Conservation (phyloP, 2,329 filamentous ascomycete species). For the Herpomyces periplanetae region DNA sequence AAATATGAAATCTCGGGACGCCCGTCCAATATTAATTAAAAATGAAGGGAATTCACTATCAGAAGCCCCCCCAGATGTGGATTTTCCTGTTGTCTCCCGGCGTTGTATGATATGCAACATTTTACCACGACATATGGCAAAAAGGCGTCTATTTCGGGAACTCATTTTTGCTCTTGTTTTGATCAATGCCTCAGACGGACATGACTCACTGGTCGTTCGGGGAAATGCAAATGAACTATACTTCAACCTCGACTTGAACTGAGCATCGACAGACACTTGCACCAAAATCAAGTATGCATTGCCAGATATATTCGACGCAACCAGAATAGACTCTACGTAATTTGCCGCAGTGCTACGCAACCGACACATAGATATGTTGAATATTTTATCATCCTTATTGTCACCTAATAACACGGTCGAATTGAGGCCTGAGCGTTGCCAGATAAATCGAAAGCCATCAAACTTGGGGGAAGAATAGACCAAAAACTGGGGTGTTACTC, state of each 20-base stretch:
- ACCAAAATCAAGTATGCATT: slow-evolving; percentile 84
- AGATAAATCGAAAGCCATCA: slow-evolving; percentile 62
- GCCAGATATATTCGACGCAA: slow-evolving; percentile 73
- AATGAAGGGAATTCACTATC: too few relatives aligned
- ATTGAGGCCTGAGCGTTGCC: slow-evolving; percentile 67
- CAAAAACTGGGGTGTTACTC: slow-evolving; percentile 63
- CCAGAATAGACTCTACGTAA: slow-evolving; percentile 45
- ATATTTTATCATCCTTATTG: slow-evolving; percentile 69
- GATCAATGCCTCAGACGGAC: slow-evolving; percentile 59
- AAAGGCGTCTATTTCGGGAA: slow-evolving; percentile 57
- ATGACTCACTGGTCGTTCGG: too few relatives aligned
- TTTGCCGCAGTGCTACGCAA: slow-evolving; percentile 22
- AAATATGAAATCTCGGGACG: slow-evolving; percentile 89
- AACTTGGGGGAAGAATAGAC: slow-evolving; percentile 77
- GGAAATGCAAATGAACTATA: slow-evolving; percentile 60
- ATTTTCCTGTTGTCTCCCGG: slow-evolving; percentile 43
- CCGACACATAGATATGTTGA: slow-evolving; percentile 63
- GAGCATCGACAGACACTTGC: slow-evolving; percentile 31
- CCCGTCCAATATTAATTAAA: slow-evolving; percentile 93
- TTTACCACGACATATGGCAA: slow-evolving; percentile 78
- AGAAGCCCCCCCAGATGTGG: slow-evolving; percentile 43
- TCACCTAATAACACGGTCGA: slow-evolving; percentile 66
- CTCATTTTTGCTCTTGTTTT: slow-evolving; percentile 83
- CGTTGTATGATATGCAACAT: slow-evolving; percentile 49
- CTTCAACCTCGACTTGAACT: slow-evolving; percentile 39